phyloP scores from a whole-genome alignment of 148 eudicot genomes.

The Vaccinium corymbosum region DNA sequence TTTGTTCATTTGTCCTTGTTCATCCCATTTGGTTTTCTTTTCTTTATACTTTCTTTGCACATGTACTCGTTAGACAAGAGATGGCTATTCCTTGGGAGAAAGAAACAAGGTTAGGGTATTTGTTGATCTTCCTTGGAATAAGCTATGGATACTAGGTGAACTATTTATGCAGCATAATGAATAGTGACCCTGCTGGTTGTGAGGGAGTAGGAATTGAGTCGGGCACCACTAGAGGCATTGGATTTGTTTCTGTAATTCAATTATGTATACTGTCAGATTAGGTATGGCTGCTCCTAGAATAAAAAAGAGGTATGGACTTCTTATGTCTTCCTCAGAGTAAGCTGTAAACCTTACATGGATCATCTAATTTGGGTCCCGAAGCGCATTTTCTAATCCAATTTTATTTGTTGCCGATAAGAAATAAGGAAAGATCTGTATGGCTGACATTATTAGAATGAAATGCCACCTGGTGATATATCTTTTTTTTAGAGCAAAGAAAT shows the following conservation, averaged over 20 bases:
- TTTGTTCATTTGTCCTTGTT: background rate
- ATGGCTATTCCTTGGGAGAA: background rate
- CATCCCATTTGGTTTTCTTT: conserved; percentile 3
- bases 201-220: background rate
- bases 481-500: background rate
- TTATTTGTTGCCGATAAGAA: background rate
- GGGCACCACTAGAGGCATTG: background rate
- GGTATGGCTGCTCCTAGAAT: background rate
- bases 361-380: background rate
- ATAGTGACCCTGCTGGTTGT: background rate
- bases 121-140: background rate
- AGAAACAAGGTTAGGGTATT: background rate
- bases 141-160: background rate
- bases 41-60: background rate
- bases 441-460: background rate
- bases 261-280: background rate
- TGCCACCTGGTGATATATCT: background rate
- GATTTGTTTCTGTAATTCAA: background rate
- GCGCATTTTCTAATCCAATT: background rate
- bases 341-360: background rate
- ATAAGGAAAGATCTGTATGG: background rate
- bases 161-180: background rate
- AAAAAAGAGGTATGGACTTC: background rate
- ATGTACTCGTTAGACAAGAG: background rate
- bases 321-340: background rate